Evolutionary conservation across 768 basidiomycete species (phyloP), one percentile per base, ranked within the genome.

Genomic region (Tephrocybe sp.): DNA sequence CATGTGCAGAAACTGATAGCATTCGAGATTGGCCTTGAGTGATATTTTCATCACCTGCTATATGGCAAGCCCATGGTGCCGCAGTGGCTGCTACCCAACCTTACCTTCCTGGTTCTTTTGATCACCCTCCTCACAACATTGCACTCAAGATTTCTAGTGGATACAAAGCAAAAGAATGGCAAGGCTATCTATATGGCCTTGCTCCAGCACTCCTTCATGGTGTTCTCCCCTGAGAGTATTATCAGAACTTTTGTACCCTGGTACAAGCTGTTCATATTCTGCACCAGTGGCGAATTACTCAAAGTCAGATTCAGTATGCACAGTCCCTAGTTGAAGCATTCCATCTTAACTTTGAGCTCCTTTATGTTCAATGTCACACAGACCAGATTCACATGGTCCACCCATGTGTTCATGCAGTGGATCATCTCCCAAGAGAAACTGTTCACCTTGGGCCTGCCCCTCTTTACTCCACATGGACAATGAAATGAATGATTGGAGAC

Each of bases 101-200:
- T 5, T 69, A 63, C 42, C 52, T 72, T 5, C 69, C 69, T 8
- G 63, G 65, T 1, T 72, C 64, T 0, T 66, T 60, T 55, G 62
- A 61, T 35, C 47, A 47, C 1, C 60, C 66, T n/a, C 66, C 65
- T 9, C 60, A 58, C 5, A 65, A 68, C 36, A 55, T 55, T 11
- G 63, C 64, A 4, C 60, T 71, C 47, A 74, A 73, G 30, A 64
- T 73, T 9, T 56, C 52, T 2, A 71, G 68, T 48, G 68, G 72
- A 0, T 76, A 73, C 53, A 73, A 73, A 36, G 69, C 70, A 2
- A 59, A 57, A 22, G 71, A 75, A 46, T 75, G 45, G 31, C 50
- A 58, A 2, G 39, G 57, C 0, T 73, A 71, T 47, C 9, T 73
- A 12, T 72, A 54, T 55, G 66, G 68, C 1, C 62, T 69, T 19